Evolutionary conservation across 495 filamentous ascomycete species (phyloP).

Genomic region (Astrocystis sublimbata): DNA sequence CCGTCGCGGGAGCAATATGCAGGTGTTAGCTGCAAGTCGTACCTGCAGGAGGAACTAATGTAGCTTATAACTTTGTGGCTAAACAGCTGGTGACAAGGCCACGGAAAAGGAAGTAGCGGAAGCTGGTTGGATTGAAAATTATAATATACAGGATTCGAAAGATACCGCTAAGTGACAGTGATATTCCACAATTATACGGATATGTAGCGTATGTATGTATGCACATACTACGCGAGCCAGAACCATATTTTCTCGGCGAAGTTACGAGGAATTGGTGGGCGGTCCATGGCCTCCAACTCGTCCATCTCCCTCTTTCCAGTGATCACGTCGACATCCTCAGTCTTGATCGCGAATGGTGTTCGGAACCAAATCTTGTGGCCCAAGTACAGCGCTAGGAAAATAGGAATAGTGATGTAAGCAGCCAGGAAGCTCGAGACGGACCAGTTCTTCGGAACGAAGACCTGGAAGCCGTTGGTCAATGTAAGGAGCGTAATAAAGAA

Average conservation of each 20-base stretch:
- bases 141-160: neutral
- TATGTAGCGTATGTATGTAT: too few species aligned
- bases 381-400: slow-evolving; percentile 43
- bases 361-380: slow-evolving; percentile 42
- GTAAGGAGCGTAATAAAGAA: slow-evolving; percentile 42
- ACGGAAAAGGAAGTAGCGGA: neutral
- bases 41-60: neutral
- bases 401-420: slow-evolving; percentile 51
- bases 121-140: neutral
- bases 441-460: slow-evolving; percentile 41
- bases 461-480: slow-evolving; percentile 51
- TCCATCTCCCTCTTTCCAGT: slow-evolving; percentile 56
- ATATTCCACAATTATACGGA: too few species aligned
- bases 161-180: neutral
- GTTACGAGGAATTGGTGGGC: slow-evolving; percentile 40
- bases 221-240: slow-evolving; percentile 43
- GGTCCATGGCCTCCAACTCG: slow-evolving; percentile 42
- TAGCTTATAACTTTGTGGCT: too few species aligned
- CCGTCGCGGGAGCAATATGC: neutral
- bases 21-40: neutral
- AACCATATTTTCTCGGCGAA: slow-evolving; percentile 46
- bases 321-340: slow-evolving; percentile 43
- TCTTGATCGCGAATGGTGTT: slow-evolving; percentile 31
- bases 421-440: slow-evolving; percentile 44
- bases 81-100: neutral